Base-by-base conservation (phyloP, 1,284 basidiomycete species). In the Ceratobasidium sp. region DNA sequence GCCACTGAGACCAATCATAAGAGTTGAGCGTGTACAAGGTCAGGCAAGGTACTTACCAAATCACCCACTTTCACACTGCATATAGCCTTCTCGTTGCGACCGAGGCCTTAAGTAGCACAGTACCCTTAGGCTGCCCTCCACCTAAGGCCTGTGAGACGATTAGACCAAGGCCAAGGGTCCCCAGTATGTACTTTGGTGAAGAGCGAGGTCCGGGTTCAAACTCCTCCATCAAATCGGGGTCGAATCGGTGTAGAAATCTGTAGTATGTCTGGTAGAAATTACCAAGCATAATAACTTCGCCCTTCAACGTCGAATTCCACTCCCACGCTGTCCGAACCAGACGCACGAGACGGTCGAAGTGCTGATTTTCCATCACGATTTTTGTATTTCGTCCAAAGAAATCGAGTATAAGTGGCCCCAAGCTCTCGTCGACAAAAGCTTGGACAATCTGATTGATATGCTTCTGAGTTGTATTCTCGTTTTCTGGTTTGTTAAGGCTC, bases 231-330 rank as follows among this genome's bases (percentile, higher is more conserved):
- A 49, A 49, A 13, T 22, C 43, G 25, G 49, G n/a, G 25, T 25
- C 8, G 9, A 49, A 71, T n/a, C 17, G 34, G 40, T 17, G 32
- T 17, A 11, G 1, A 44, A 49, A n/a, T 8, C 6, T 6, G 51
- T 56, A 75, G 4, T 13, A 25, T 7, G 61, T 65, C 29, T 19
- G 46, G 32, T 54, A 29, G 37, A 75, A 75, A 37, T 75, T 61
- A 9, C 71, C 71, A 6, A 75, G 51, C 51, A 75, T 49, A 22
- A 75, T 56, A 5, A 75, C 62, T 32, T 66, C 51, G 11, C 49
- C 61, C n/a, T 75, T 75, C 37, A 75, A 52, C n/a, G 13, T 75
- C 34, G 62, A 34, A 25, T 65, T 75, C 71, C 71, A 75, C 1
- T 56, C 49, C 71, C 71, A 75, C 15, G 71, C 71, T 25, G 15